Evolutionary conservation across 148 eudicot species (phyloP).

Genomic region (Chenopodium album): DNA sequence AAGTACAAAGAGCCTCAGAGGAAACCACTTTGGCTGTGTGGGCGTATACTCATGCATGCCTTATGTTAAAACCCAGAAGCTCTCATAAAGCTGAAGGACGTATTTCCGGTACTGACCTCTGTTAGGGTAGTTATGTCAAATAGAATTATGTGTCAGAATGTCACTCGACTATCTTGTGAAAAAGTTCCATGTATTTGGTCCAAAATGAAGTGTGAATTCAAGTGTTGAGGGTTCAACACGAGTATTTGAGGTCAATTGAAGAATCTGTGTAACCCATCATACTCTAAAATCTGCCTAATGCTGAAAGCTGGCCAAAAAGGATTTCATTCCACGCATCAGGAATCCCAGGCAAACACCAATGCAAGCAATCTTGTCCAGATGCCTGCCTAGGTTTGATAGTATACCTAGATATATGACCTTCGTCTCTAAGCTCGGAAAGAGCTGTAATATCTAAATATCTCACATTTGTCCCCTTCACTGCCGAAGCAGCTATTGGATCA

Average conservation of each 20-base stretch:
- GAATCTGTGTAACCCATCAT: background rate
- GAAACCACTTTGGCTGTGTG: background rate
- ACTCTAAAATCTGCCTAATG: constrained; percentile 7
- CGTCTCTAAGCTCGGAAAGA: constrained; percentile 69
- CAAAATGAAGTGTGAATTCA: background rate
- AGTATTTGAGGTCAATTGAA: background rate
- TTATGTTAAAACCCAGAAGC: background rate
- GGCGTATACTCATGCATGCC: background rate
- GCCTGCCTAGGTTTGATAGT: constrained; percentile 42
- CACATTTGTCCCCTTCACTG: constrained; percentile 56
- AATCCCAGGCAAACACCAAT: constrained; percentile 83
- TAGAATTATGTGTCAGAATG: background rate
- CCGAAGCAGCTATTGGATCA: constrained; percentile 47
- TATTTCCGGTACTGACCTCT: background rate
- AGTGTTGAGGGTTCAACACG: background rate
- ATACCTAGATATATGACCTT: constrained; percentile 68
- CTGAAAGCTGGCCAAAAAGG: constrained; percentile 52
- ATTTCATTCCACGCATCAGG: constrained; percentile 81
- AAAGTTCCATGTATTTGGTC: background rate
- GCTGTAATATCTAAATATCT: constrained; percentile 64
- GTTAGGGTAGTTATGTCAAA: background rate
- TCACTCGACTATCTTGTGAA: background rate
- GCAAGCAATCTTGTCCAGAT: constrained; percentile 75
- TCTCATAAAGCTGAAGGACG: background rate
- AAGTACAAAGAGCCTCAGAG: background rate